phyloP scores from a whole-genome alignment of 306 rosid species.

The Gynostemma pentaphyllum region DNA sequence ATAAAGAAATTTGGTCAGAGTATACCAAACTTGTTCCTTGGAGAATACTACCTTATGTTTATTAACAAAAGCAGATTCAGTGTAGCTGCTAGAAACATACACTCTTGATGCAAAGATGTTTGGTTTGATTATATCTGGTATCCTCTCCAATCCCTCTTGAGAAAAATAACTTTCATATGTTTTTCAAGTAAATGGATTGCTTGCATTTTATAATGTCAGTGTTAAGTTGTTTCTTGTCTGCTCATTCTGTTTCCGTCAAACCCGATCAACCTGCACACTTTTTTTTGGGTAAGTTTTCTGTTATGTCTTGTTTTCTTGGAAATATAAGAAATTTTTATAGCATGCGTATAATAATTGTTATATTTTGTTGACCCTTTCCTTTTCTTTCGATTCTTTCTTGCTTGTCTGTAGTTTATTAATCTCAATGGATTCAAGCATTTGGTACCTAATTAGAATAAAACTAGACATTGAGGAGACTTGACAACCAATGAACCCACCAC shows the following conservation, averaged over 20 bases:
- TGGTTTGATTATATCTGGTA: neutral
- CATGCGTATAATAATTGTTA: neutral
- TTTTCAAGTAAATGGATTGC: neutral
- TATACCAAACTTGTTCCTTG: conserved; percentile 72
- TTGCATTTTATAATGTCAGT: neutral
- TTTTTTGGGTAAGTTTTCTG: too few relatives aligned
- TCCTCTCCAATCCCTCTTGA: neutral
- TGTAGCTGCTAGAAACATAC: neutral
- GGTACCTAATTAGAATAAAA: too few relatives aligned
- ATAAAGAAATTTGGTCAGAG: conserved; percentile 70
- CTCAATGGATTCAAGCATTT: neutral
- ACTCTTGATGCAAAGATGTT: neutral
- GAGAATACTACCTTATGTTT: conserved; percentile 80
- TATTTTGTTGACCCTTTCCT: too few relatives aligned
- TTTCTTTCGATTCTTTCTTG: neutral
- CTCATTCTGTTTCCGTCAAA: neutral
- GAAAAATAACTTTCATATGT: neutral
- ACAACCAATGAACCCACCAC: too few relatives aligned
- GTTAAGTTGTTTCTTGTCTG: neutral
- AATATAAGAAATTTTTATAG: neutral
- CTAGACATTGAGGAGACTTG: too few relatives aligned
- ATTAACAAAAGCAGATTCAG: conserved; percentile 4
- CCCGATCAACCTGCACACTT: neutral
- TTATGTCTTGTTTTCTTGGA: neutral
- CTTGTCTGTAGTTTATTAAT: neutral